phyloP scores from a whole-genome alignment of 1,284 basidiomycete genomes.

The Cutaneotrichosporon sp. region DNA sequence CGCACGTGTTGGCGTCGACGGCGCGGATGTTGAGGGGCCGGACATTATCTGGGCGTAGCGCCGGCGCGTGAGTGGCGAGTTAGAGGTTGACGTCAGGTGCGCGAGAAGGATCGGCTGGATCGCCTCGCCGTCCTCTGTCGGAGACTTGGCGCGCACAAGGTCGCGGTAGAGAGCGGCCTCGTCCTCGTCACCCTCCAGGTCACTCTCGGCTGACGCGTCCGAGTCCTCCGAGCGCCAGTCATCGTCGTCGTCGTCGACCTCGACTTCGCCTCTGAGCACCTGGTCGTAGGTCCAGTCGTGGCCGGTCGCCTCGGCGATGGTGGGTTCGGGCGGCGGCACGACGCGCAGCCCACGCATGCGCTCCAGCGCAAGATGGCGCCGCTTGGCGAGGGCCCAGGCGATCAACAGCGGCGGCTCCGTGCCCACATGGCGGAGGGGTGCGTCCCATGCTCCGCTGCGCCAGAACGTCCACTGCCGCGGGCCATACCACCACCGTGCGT shows the following conservation, averaged over 20 bases:
- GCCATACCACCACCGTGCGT: conserved; percentile 49
- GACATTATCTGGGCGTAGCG: conserved; percentile 38
- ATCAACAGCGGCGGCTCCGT: conserved; percentile 14
- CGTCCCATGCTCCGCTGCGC: conserved; percentile 40
- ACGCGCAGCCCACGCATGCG: not conserved
- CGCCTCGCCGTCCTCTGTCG: conserved; percentile 16
- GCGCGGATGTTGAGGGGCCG: not conserved
- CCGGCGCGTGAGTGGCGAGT: conserved; percentile 45
- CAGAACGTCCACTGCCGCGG: conserved; percentile 47
- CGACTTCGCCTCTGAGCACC: conserved; percentile 35
- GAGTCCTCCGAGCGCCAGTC: conserved; percentile 28
- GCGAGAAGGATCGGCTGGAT: conserved; percentile 51
- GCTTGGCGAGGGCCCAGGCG: conserved; percentile 6
- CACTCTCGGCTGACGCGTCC: conserved; percentile 9
- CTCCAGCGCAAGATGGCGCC: not conserved
- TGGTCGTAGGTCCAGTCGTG: conserved; percentile 23
- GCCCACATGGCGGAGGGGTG: not conserved
- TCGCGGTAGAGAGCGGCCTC: conserved; percentile 34
- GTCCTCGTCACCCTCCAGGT: conserved; percentile 25
- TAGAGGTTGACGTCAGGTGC: conserved; percentile 42
- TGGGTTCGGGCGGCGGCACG: not conserved
- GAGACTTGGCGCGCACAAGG: conserved; percentile 20
- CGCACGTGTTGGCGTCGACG: not conserved
- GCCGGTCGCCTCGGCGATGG: not conserved
- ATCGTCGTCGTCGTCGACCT: conserved; percentile 40